These are phyloP conservation scores for Azolla pinnata DNA, from an alignment of 75 land plant species.

Conservation along the genomic window DNA sequence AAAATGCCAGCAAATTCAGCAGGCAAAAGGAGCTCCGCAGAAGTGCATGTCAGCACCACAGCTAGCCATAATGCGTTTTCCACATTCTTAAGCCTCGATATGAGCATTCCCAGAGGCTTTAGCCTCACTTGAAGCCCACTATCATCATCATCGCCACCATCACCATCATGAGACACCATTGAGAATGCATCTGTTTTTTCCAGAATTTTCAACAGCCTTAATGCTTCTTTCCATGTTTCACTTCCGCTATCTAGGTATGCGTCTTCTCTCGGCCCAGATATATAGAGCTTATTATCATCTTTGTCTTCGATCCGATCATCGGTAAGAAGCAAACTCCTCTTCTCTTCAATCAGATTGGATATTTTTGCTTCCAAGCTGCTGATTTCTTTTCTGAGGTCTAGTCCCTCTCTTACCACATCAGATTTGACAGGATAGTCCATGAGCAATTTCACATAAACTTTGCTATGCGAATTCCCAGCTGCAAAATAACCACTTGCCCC, in stretches of 20 bases:
- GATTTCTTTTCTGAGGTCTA: slow-evolving; percentile 2
- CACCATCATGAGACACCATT: too few species aligned
- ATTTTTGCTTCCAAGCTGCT: background rate
- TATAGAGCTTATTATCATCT: background rate
- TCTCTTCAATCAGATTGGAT: background rate
- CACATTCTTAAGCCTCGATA: slow-evolving; percentile 11
- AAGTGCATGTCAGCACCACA: background rate
- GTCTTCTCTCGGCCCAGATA: too few species aligned
- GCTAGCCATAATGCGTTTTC: slow-evolving; percentile 14
- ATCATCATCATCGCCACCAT: too few species aligned
- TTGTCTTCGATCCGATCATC: background rate
- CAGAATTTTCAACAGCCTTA: slow-evolving; percentile 6
- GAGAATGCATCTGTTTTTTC: slow-evolving; percentile 9
- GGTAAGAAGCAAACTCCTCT: background rate
- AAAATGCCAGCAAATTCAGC: slow-evolving; percentile 6
- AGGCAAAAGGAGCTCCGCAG: slow-evolving; percentile 2
- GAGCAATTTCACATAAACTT: slow-evolving; percentile 3
- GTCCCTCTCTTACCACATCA: background rate
- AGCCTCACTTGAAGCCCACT: background rate
- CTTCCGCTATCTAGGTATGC: background rate
- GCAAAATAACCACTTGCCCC: slow-evolving; percentile 10
- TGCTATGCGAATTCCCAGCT: background rate
- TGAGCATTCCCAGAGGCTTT: slow-evolving; percentile 10
- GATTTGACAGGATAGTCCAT: slow-evolving; percentile 2
- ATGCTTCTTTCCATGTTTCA: slow-evolving; percentile 15